A percentile compares a stretch with the other conserved stretches of the same genome.
These are phyloP conservation scores for Flaveria robusta DNA, from an alignment of 129 eudicot genomes.

Conservation along the genomic window DNA sequence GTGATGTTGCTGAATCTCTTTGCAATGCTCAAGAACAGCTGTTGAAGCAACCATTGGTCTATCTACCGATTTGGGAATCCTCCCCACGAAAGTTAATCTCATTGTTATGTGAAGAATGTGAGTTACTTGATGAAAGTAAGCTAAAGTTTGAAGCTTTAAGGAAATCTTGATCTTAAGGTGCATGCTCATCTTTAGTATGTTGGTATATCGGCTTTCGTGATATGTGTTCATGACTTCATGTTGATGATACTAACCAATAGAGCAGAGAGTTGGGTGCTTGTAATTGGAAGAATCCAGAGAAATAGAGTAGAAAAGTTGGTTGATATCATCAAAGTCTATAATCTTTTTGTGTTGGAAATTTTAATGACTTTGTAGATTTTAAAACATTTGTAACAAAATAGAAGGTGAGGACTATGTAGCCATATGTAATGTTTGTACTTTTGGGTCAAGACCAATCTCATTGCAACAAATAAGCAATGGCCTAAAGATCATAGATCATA, in stretches of 20 bases:
- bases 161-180: neutral
- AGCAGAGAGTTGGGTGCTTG: neutral
- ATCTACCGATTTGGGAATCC: conserved; percentile 60
- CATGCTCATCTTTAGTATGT: neutral
- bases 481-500: neutral
- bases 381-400: no score
- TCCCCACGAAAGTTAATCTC: conserved; percentile 63
- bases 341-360: neutral
- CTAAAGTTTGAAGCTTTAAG: neutral
- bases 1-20: conserved; percentile 62
- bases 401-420: no score
- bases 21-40: conserved; percentile 56
- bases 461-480: neutral
- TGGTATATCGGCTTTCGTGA: conserved; percentile 10
- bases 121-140: conserved; percentile 10
- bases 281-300: neutral
- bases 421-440: neutral
- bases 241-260: neutral
- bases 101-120: conserved; percentile 48
- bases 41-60: conserved; percentile 37
- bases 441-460: neutral
- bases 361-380: no score
- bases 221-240: conserved; percentile 13
- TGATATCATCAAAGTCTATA: neutral
- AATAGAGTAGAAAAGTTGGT: neutral